phyloP scores from a whole-genome alignment of 208 protist species.

The Leishmania arabica region DNA sequence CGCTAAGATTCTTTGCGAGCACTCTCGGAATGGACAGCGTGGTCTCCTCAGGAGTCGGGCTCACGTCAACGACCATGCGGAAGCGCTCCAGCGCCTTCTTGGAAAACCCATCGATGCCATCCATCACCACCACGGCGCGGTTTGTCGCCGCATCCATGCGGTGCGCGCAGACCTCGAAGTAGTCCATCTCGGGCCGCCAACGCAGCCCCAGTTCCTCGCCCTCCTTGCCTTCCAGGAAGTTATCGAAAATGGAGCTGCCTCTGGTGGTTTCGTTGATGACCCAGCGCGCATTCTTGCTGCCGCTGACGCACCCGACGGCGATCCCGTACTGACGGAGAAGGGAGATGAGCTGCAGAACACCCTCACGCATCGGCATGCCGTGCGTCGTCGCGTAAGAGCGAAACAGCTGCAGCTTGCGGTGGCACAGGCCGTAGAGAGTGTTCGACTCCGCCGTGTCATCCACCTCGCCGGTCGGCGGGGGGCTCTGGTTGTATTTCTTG shows the following conservation, averaged over 20 bases:
- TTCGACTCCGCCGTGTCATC: constrained; percentile 50
- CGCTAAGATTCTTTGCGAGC: constrained; percentile 39
- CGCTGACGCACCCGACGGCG: constrained; percentile 79
- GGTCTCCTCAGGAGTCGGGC: constrained; percentile 46
- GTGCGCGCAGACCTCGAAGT: constrained; percentile 75
- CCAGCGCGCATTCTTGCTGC: constrained; percentile 84
- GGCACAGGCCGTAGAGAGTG: constrained; percentile 70
- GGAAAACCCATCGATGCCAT: constrained; percentile 81
- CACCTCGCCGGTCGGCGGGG: constrained; percentile 45
- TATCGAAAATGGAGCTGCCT: constrained; percentile 63
- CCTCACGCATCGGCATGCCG: constrained; percentile 59
- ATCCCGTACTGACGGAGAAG: constrained; percentile 78
- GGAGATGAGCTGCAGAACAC: constrained; percentile 63
- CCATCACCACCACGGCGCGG: constrained; percentile 81
- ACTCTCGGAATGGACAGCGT: constrained; percentile 43
- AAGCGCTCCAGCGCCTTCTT: constrained; percentile 77
- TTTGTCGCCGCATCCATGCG: constrained; percentile 55
- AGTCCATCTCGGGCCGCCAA: constrained; percentile 87
- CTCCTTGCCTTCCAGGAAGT: constrained; percentile 76
- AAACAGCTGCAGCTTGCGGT: constrained; percentile 73
- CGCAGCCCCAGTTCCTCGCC: constrained; percentile 57
- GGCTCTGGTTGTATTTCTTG: constrained; percentile 48
- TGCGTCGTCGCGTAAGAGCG: constrained; percentile 46
- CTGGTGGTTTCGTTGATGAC: constrained; percentile 66
- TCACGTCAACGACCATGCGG: constrained; percentile 77